phyloP scores from a whole-genome alignment of 2,329 filamentous ascomycete species.

The Aspergillus glaucus region DNA sequence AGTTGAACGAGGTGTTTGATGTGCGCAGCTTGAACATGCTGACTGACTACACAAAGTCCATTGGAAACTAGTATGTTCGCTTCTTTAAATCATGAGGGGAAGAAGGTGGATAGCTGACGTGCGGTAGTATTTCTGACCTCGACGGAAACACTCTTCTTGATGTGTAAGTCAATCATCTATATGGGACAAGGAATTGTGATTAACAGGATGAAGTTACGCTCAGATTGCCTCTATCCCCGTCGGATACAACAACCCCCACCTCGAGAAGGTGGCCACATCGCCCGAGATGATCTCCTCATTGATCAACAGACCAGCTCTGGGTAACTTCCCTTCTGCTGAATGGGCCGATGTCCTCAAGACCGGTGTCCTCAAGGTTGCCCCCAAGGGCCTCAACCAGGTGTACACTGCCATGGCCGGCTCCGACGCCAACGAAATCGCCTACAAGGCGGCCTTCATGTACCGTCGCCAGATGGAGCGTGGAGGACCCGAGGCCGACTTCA shows the following conservation, averaged over 20 bases:
- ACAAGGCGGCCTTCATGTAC: constrained; percentile 95
- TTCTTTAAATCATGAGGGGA: neutral
- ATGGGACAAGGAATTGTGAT: neutral
- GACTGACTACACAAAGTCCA: constrained; percentile 65
- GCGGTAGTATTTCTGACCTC: constrained; percentile 41
- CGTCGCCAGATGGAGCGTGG: constrained; percentile 75
- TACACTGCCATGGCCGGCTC: constrained; percentile 87
- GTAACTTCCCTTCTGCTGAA: constrained; percentile 82
- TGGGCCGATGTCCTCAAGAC: constrained; percentile 75
- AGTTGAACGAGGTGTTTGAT: constrained; percentile 75
- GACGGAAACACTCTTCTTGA: constrained; percentile 48
- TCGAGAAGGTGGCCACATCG: constrained; percentile 63
- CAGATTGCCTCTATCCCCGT: constrained; percentile 91
- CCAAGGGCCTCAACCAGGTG: constrained; percentile 77
- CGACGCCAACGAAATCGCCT: constrained; percentile 89
- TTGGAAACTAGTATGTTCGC: constrained; percentile 64
- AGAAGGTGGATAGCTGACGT: neutral
- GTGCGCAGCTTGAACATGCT: constrained; percentile 81
- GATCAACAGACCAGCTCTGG: constrained; percentile 82
- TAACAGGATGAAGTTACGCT: constrained; percentile 55
- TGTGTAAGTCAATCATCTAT: constrained; percentile 33
- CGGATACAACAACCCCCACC: constrained; percentile 81
- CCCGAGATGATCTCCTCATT: constrained; percentile 73
- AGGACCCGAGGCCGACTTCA: constrained; percentile 71
- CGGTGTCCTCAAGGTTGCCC: constrained; percentile 75